Evolutionary conservation across 2,329 filamentous ascomycete species (phyloP).

Genomic region (Fusarium agapanthi): DNA sequence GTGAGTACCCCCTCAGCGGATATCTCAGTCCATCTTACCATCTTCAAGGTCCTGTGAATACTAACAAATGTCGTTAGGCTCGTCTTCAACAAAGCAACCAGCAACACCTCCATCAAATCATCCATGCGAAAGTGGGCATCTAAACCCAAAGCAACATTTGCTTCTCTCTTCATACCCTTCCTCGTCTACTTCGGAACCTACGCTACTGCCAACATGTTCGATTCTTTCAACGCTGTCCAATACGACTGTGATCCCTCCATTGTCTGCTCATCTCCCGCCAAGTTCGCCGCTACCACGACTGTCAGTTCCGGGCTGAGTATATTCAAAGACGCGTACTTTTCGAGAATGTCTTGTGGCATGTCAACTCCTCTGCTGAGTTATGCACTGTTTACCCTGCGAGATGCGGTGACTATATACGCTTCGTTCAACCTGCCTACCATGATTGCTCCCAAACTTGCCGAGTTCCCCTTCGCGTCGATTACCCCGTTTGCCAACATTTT

Average conservation of each 20-base stretch:
- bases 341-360: conserved; percentile 23
- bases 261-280: conserved; percentile 33
- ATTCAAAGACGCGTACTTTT: conserved; percentile 39
- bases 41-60: accelerated
- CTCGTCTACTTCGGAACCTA: conserved; percentile 43
- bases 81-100: conserved; percentile 39
- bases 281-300: conserved; percentile 37
- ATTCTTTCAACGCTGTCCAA: conserved; percentile 33
- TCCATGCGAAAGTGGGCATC: conserved; percentile 35
- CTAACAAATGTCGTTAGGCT: conserved; percentile 15
- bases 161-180: conserved; percentile 35
- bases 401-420: conserved; percentile 39
- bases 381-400: conserved; percentile 32
- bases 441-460: conserved; percentile 36
- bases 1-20: not conserved
- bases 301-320: conserved; percentile 36
- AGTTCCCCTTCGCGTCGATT: conserved; percentile 28
- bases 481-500: conserved; percentile 31
- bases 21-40: accelerated
- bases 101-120: conserved; percentile 31
- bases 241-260: conserved; percentile 27
- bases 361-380: conserved; percentile 36
- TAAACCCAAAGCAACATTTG: conserved; percentile 33
- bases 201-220: conserved; percentile 40
- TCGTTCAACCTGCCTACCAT: conserved; percentile 40